phyloP scores from a whole-genome alignment of 75 land plant genomes.

The Pinus tabuliformis region DNA sequence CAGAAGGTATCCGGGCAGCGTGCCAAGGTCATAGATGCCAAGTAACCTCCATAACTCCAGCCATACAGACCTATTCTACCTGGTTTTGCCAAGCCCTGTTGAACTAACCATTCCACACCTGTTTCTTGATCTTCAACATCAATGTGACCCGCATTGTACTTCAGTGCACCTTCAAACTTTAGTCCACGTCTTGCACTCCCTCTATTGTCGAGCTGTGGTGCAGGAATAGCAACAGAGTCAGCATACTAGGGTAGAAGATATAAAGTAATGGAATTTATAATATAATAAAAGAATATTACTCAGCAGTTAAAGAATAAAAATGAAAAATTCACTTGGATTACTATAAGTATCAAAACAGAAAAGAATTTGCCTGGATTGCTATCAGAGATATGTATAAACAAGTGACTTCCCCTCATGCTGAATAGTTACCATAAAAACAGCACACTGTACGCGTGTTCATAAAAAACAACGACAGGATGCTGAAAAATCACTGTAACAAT shows the following conservation, averaged over 20 bases:
- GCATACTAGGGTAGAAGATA: not conserved
- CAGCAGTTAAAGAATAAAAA: too few relatives aligned
- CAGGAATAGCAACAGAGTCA: not conserved
- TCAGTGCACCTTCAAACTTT: constrained; percentile 78
- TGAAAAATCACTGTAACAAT: too few relatives aligned
- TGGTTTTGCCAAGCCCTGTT: constrained; percentile 73
- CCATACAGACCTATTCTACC: constrained; percentile 88
- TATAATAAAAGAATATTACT: not conserved
- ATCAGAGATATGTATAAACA: too few relatives aligned
- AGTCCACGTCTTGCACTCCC: constrained; percentile 88
- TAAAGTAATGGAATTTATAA: not conserved
- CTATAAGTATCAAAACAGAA: too few relatives aligned
- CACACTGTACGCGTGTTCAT: too few relatives aligned
- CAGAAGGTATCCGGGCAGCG: constrained; percentile 75
- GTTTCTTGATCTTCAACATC: constrained; percentile 92
- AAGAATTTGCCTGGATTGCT: too few relatives aligned
- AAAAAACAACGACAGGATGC: too few relatives aligned
- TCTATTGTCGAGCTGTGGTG: constrained; percentile 89
- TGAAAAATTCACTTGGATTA: too few relatives aligned
- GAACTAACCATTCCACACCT: constrained; percentile 89
- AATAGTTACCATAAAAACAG: too few relatives aligned
- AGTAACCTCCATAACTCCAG: constrained; percentile 96
- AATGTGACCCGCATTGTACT: constrained; percentile 71
- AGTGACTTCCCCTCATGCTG: too few relatives aligned
- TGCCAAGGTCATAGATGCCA: constrained; percentile 73